Percentiles rank a stretch among this genome's conserved stretches.
Conservation (phyloP, 768 basidiomycete genomes). For the Grammothele lineata region DNA sequence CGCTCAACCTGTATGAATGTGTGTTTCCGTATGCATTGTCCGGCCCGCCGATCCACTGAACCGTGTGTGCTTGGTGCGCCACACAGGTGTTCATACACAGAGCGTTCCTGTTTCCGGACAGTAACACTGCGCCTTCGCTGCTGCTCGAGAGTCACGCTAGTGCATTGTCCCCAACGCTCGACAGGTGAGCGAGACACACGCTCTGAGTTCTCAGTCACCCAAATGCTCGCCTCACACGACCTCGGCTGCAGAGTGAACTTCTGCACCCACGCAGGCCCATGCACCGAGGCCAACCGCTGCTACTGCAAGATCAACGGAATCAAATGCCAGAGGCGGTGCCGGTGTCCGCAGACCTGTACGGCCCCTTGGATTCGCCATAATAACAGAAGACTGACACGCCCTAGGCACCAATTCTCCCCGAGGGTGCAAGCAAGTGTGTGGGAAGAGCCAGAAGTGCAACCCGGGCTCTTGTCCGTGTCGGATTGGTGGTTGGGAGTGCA, state of each 20-base stretch:
- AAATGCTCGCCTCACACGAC: too few relatives aligned
- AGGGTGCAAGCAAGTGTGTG: too few relatives aligned
- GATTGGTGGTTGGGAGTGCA: too few relatives aligned
- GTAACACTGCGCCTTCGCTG: background rate
- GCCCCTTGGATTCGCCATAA: too few relatives aligned
- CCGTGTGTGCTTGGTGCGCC: background rate
- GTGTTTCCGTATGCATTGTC: background rate
- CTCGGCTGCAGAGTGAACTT: background rate
- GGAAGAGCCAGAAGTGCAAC: too few relatives aligned
- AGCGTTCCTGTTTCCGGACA: background rate
- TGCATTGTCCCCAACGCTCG: too few relatives aligned
- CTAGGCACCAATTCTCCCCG: too few relatives aligned
- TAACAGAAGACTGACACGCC: too few relatives aligned
- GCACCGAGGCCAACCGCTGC: background rate
- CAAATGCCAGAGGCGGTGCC: background rate
- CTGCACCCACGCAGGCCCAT: constrained; percentile 1
- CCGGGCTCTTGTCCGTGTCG: too few relatives aligned
- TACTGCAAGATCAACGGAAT: background rate
- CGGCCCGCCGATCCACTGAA: background rate
- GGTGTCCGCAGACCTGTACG: background rate
- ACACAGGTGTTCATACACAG: constrained; percentile 6
- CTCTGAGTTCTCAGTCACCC: too few relatives aligned
- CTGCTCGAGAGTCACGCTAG: background rate
- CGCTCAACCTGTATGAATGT: constrained; percentile 47
- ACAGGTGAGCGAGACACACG: too few relatives aligned